These are phyloP conservation scores for Peronospora farinosa DNA, from an alignment of 352 stramenopile genomes.

Conservation along the genomic window DNA sequence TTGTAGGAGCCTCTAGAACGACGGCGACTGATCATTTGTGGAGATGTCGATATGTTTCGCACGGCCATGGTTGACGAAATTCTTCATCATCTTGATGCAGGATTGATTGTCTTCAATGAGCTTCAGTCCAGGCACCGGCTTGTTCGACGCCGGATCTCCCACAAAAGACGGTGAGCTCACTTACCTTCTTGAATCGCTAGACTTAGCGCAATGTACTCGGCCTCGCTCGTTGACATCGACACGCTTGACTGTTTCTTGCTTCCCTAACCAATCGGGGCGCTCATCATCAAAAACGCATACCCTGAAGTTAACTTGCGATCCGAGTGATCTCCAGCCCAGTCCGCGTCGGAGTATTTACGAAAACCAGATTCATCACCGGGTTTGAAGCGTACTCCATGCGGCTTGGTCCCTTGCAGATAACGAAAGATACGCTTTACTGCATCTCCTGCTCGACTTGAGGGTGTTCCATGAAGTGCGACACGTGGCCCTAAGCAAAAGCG, in stretches of 20 bases:
- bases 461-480: conserved; percentile 22
- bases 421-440: conserved; percentile 17
- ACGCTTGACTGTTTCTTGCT: conserved; percentile 8
- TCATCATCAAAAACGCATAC: conserved; percentile 5
- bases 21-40: no score
- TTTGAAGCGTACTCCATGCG: conserved; percentile 10
- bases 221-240: conserved; percentile 10
- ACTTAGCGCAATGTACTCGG: conserved; percentile 9
- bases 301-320: conserved; percentile 11
- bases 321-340: conserved; percentile 10
- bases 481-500: conserved; percentile 9
- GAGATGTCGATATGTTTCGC: no score
- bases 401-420: conserved; percentile 21
- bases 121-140: conserved; percentile 1
- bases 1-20: no score
- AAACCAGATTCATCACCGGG: conserved; percentile 4
- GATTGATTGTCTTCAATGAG: conserved; percentile 11
- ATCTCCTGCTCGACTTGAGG: conserved; percentile 14
- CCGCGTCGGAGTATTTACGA: conserved; percentile 8
- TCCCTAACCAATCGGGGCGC: not conserved
- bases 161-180: conserved; percentile 3
- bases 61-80: no score
- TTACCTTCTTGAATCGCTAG: conserved; percentile 6
- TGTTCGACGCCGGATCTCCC: conserved; percentile 2
- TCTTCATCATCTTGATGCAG: conserved; percentile 2